phyloP scores from a whole-genome alignment of 2,329 filamentous ascomycete species.

The Aspergillus ochraceoroseus region DNA sequence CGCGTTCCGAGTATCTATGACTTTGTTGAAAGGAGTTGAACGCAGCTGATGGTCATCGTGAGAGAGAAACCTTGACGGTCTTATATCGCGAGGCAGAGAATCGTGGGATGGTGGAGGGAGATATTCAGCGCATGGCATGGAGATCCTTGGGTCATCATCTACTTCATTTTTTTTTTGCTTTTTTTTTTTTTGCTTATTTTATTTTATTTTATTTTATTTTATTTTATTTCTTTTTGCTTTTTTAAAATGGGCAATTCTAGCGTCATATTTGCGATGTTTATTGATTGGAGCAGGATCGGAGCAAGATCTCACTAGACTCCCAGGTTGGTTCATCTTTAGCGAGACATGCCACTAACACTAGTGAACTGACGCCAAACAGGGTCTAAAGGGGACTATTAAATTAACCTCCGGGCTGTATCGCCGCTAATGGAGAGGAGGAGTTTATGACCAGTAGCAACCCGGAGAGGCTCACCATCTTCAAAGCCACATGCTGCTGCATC shows the following conservation, averaged over 20 bases:
- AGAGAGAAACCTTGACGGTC: slow-evolving; percentile 18
- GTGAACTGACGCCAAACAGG: too few species aligned
- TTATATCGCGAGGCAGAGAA: slow-evolving; percentile 16
- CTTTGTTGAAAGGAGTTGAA: slow-evolving; percentile 7
- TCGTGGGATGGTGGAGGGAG: slow-evolving; percentile 15
- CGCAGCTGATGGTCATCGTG: slow-evolving; percentile 5
- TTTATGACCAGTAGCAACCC: slow-evolving; percentile 5
- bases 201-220: slow-evolving; percentile 8
- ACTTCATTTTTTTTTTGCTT: slow-evolving; percentile 7
- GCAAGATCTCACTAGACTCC: slow-evolving; percentile 1
- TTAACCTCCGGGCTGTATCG: slow-evolving; percentile 10
- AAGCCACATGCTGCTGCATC: neutral
- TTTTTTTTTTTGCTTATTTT: slow-evolving; percentile 1
- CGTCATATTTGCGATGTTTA: slow-evolving; percentile 1
- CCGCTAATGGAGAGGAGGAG: neutral
- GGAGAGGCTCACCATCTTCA: neutral
- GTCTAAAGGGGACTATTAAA: slow-evolving; percentile 5
- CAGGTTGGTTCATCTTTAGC: slow-evolving; percentile 18
- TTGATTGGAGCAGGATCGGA: slow-evolving; percentile 8
- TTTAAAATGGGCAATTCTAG: slow-evolving; percentile 6
- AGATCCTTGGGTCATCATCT: slow-evolving; percentile 14
- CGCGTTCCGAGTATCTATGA: slow-evolving; percentile 4
- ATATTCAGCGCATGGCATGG: slow-evolving; percentile 17
- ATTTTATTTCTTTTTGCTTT: too few species aligned
- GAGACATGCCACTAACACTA: too few species aligned